Base-by-base conservation (phyloP, 2,329 filamentous ascomycete species). In the Monilinia fructigena region DNA sequence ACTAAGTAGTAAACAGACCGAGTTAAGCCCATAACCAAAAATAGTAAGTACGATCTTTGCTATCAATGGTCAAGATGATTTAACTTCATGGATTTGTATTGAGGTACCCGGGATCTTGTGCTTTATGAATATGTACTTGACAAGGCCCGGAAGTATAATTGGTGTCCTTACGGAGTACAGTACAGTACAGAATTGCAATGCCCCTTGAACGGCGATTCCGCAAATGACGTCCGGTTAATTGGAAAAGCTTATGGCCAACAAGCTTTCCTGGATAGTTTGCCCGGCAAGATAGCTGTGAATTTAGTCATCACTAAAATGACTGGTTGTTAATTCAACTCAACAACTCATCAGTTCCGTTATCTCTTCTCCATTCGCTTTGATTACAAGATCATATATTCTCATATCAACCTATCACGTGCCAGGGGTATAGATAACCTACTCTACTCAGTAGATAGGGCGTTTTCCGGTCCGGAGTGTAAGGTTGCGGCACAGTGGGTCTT, bases 361-460 rank as follows among this genome's bases (percentile, higher is more conserved):
- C 20, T 31, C 28, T 5, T 23, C 47, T 48, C 11, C 56, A 60
- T 48, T 50, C 45, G 20, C 12, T 35, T 35, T 35, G 6, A 60
- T 60, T 48, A 50, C 56, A 18, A 48, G 3, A 48, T 38, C 11
- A 60, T 35, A 60, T 23, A 38, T 48, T 50, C 45, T 50, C 61
- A 56, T 47, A 64, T 64, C 26, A 47, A 35, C 35, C 26, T 35
- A 56, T 64, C 61, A 64, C 61, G 61, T 64, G 61, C n/a, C 61
- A 56, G 40, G 52, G 61, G 61, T 56, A 28, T 64, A 45, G 61
- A 42, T 42, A 42, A 42, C 12, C 40, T 42, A 42, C 11, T 40
- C 10, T 40, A 12, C 40, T 16, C 31, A 35, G 40, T 42, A 42
- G 40, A 47, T 56, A 31, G 61, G 61, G 23, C 50, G 18, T 60